Conservation (phyloP, 2,329 filamentous ascomycete genomes). For the Fonsecaea pugnacius region DNA sequence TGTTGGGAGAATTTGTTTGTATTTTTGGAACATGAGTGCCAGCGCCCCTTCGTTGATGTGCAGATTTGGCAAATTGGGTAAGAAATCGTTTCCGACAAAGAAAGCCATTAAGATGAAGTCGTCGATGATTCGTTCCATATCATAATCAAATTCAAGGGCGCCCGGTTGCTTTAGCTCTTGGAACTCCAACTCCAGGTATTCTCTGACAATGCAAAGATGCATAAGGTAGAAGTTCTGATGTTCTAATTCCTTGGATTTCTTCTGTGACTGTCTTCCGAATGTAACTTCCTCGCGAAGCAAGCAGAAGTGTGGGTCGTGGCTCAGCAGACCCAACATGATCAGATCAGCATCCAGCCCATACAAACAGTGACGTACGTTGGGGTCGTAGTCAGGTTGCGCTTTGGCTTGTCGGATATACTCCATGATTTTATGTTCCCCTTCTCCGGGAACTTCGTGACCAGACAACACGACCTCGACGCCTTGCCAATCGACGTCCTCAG, state of each 20-base stretch:
- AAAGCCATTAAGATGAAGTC: constrained; percentile 99
- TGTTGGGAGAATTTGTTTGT: constrained; percentile 85
- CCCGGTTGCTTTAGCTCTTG: constrained; percentile 82
- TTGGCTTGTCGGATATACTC: constrained; percentile 98
- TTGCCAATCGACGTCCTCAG: constrained; percentile 97
- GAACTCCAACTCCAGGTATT: constrained; percentile 96
- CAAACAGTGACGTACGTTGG: constrained; percentile 92
- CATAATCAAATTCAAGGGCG: constrained; percentile 75
- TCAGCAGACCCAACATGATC: constrained; percentile 97
- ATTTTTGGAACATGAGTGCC: constrained; percentile 95
- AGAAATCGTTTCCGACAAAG: constrained; percentile 98
- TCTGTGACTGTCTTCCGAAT: constrained; percentile 84
- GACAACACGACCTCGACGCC: constrained; percentile 94
- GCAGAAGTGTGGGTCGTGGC: constrained; percentile 98
- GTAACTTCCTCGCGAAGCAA: constrained; percentile 96
- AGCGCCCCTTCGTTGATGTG: constrained; percentile 98
- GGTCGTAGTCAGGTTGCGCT: constrained; percentile 88
- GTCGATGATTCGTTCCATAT: constrained; percentile 95
- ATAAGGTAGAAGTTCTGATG: constrained; percentile 99
- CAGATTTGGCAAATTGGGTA: constrained; percentile 91
- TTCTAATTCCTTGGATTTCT: constrained; percentile 93
- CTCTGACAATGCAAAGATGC: constrained; percentile 95
- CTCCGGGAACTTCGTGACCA: constrained; percentile 95
- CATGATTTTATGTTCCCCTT: constrained; percentile 99
- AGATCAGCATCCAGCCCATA: constrained; percentile 97